phyloP scores from a whole-genome alignment of 345 rosid genomes.

The Isatis tinctoria region DNA sequence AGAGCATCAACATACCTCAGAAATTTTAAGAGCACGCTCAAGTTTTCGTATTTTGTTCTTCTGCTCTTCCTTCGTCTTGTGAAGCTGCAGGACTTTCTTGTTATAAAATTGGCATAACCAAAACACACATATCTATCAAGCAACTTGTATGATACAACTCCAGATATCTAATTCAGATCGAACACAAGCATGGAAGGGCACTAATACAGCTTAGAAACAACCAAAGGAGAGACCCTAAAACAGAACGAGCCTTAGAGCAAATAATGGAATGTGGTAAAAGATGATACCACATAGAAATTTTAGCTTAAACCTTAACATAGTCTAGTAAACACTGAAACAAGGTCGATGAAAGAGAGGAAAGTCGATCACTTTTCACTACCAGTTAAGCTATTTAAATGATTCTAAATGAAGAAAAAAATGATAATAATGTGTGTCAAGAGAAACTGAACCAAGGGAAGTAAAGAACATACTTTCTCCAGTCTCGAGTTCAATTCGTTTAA shows the following conservation, averaged over 20 bases:
- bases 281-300: not conserved
- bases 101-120: not conserved
- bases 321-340: not conserved
- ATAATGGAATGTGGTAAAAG: not conserved
- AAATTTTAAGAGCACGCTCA: constrained; percentile 84
- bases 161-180: not conserved
- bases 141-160: not conserved
- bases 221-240: not conserved
- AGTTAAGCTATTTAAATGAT: not conserved
- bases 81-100: constrained; percentile 47
- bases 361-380: not conserved
- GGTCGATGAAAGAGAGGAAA: not conserved
- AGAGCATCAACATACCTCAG: constrained; percentile 57
- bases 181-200: not conserved
- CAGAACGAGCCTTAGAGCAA: not conserved
- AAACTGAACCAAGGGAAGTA: not conserved
- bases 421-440: not conserved
- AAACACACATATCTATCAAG: not conserved
- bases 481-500: constrained; percentile 46
- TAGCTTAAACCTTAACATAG: not conserved
- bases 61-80: constrained; percentile 65
- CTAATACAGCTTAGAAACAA: too few relatives aligned
- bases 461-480: constrained; percentile 54
- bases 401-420: not conserved
- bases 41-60: constrained; percentile 67